Conservation (phyloP, 106 monocot species). For the Dendrobium huoshanense region DNA sequence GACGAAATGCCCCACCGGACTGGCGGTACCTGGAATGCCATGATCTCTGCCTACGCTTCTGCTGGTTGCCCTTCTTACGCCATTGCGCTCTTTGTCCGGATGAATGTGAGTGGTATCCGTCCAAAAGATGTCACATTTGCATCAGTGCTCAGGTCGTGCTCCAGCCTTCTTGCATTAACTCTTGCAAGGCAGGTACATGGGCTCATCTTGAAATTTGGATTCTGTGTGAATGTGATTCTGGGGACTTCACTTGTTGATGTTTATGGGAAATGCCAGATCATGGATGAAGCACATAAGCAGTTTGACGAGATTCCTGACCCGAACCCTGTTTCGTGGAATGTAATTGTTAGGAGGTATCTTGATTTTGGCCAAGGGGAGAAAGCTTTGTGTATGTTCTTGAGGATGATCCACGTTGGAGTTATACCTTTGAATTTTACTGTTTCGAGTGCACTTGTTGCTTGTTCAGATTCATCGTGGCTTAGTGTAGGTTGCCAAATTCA, state of each 20-base stretch:
- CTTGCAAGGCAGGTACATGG: conserved; percentile 56
- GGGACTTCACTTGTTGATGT: conserved; percentile 63
- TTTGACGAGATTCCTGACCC: conserved; percentile 56
- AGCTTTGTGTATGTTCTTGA: conserved; percentile 54
- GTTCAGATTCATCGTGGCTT: conserved; percentile 26
- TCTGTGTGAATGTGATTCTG: conserved; percentile 46
- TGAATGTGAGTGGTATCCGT: conserved; percentile 32
- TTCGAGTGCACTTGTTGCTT: conserved; percentile 59
- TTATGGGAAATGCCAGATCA: conserved; percentile 59
- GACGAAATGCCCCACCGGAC: conserved; percentile 62
- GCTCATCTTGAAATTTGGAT: conserved; percentile 40
- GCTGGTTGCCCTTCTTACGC: conserved; percentile 23
- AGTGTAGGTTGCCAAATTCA: conserved; percentile 51
- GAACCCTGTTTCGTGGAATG: conserved; percentile 76
- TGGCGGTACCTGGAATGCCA: conserved; percentile 70
- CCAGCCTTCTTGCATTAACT: conserved; percentile 24
- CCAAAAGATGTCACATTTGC: conserved; percentile 62
- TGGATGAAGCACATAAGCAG: conserved; percentile 40
- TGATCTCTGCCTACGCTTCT: conserved; percentile 45
- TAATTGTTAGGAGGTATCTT: conserved; percentile 71
- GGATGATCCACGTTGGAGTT: conserved; percentile 37
- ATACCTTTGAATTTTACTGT: conserved; percentile 59
- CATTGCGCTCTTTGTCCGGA: conserved; percentile 28
- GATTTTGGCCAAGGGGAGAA: conserved; percentile 34
- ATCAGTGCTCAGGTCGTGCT: conserved; percentile 53